Evolutionary conservation across 805 yeast species (phyloP), one percentile per base, ranked within the genome.

Genomic region (Nakazawaea ambrosiae): DNA sequence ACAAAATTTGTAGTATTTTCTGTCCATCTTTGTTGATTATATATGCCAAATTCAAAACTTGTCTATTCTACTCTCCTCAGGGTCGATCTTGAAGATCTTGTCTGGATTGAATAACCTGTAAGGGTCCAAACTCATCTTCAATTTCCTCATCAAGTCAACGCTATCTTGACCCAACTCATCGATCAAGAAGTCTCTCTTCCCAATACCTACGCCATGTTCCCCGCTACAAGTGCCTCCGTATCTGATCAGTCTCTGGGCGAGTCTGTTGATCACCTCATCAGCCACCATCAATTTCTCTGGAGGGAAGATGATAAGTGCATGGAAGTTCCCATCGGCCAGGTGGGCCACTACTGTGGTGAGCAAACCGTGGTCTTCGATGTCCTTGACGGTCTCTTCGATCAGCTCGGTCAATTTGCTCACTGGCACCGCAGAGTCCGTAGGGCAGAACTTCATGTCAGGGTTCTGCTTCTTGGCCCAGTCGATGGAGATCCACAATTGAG

Each of bases 161-260:
- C 92, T 73, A 1, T 71, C 79, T 4, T 65, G 64, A 1, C 92
- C 94, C 20, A 85, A 58, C 54, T 85, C 95, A 39, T 63, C 59
- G 20, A 67, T 60, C 24, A 85, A 55, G 41, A 66, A 76, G 20
- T 70, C 71, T 45, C 89, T 60, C 51, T 85, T 85, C 26, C 90
- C 89, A 30, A 79, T 69, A 7, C 95, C 95, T 27, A 86, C 74
- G 11, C 95, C 95, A 53, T 85, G 95, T 51, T 85, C 95, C 25
- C 95, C 95, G 4, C 88, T 81, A 46, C 87, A 78, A 2, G 95
- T 85, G 2, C 95, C 94, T 37, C 84, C 94, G 27, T 78, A 70
- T 1, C 61, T 69, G 14, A 85, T 59, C 0, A 90, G 94, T 28
- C 78, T 54, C 31, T 66, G 51, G 33, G 81, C 82, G 81, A 85